Evolutionary conservation across 2,329 filamentous ascomycete genomes (phyloP), one percentile per base, ranked within the genome.

Genomic region (Aquanectria penicillioides): DNA sequence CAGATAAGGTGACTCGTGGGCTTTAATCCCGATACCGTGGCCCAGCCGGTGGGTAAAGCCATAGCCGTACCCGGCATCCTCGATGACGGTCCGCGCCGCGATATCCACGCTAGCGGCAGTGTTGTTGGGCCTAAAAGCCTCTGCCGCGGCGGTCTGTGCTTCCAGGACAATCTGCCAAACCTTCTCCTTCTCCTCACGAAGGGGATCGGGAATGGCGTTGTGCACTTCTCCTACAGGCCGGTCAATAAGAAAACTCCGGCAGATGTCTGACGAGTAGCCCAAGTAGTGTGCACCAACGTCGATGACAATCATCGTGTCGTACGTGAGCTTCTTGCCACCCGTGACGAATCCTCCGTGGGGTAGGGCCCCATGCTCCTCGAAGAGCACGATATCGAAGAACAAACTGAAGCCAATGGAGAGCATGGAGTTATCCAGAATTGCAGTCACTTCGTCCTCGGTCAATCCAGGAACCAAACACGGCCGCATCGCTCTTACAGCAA

Each of bases 11-110:
- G 83, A 86, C 68, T 89, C 86, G 62, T 89, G 86, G 1, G 86
- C 86, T 73, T 89, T 89, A 68, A 89, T 88, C 0, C 86, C 87
- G 43, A 89, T 88, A 2, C 86, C 83, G 64, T 89, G 87, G 1
- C 86, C 86, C 1, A 89, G 75, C 2, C 86, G 80, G 63, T 89
- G 86, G 1, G 86, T 89, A 61, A 89, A 89, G 0, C 78, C 79
- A 17, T 80, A 74, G 0, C 83, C 85, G 57, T 89, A 89, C 0
- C 86, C 86, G 0, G 84, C 86, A 10, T 80, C 71, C 11, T 82
- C 78, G 46, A 89, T 89, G 17, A 89, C 77, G 0, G 74, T 73
- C 2, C 86, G 78, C 6, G 86, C 86, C 2, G 86, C 86, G 34
- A 89, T 80, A 59, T 89, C 86, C 2, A 89, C 83, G 34, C 78